phyloP scores from a whole-genome alignment of 2,329 filamentous ascomycete species.

The Verticillium albo-atrum region DNA sequence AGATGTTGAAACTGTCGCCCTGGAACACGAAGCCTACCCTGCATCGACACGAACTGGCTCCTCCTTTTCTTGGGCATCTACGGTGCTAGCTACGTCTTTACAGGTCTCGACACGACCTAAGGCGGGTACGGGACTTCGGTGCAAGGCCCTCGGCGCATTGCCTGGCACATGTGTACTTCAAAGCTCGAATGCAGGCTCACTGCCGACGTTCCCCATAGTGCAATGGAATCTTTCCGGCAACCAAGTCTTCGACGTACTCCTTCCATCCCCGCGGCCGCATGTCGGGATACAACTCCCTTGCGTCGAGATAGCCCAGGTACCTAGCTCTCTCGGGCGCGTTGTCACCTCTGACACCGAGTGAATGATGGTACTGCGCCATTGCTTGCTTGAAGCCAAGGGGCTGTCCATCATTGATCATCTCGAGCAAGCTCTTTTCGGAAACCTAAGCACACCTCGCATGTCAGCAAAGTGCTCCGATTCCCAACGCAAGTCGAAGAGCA shows the following conservation, averaged over 20 bases:
- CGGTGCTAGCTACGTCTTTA: too few species aligned
- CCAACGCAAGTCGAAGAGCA: not conserved
- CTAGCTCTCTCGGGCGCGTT: conserved; percentile 47
- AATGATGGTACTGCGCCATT: not conserved
- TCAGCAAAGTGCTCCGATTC: not conserved
- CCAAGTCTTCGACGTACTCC: not conserved
- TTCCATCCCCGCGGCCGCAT: conserved; percentile 17
- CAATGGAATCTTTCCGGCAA: not conserved
- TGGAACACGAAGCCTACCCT: too few species aligned
- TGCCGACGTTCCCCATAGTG: not conserved
- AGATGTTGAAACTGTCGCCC: too few species aligned
- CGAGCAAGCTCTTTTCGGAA: not conserved
- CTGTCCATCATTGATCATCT: not conserved
- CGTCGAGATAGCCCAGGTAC: conserved; percentile 49
- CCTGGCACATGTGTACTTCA: too few species aligned
- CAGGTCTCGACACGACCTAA: too few species aligned
- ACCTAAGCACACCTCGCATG: not conserved
- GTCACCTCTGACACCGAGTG: conserved; percentile 38
- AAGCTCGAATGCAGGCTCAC: not conserved
- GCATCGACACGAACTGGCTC: too few species aligned
- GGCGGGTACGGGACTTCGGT: too few species aligned
- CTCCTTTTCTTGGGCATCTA: too few species aligned
- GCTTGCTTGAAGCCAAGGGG: not conserved
- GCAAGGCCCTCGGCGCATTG: too few species aligned
- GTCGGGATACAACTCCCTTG: conserved; percentile 50